Evolutionary conservation across 768 basidiomycete species (phyloP).

Genomic region (Mycena olivaceomarginata): DNA sequence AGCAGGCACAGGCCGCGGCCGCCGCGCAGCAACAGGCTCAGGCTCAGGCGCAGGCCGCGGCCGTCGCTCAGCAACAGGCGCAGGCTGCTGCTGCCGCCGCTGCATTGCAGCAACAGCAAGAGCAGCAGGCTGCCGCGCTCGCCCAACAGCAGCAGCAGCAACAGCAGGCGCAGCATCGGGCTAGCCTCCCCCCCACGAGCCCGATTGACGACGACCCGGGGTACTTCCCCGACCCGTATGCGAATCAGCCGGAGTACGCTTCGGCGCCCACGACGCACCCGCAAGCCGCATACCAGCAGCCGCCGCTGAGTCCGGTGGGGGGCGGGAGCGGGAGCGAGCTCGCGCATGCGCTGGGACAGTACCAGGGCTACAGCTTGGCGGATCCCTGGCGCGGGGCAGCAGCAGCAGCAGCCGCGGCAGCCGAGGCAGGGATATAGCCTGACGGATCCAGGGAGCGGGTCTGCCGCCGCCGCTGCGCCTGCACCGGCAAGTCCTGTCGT

Average conservation of each 20-base stretch:
- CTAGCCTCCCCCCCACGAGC: slow-evolving; percentile 24
- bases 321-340: slow-evolving; percentile 21
- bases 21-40: neutral
- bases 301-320: neutral
- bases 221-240: slow-evolving; percentile 40
- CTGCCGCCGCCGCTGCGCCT: neutral
- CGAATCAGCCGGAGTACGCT: slow-evolving; percentile 33
- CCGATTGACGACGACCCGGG: slow-evolving; percentile 38
- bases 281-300: neutral
- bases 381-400: slow-evolving; percentile 22
- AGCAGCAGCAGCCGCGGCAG: slow-evolving; percentile 15
- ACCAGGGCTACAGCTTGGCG: slow-evolving; percentile 23
- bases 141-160: slow-evolving; percentile 33
- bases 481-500: slow-evolving; percentile 24
- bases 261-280: neutral
- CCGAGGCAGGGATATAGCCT: slow-evolving; percentile 25
- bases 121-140: slow-evolving; percentile 17
- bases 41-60: slow-evolving; percentile 40
- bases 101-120: neutral
- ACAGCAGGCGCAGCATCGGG: slow-evolving; percentile 41
- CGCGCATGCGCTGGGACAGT: slow-evolving; percentile 31
- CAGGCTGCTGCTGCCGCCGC: slow-evolving; percentile 24
- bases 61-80: slow-evolving; percentile 29
- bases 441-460: slow-evolving; percentile 20
- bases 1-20: slow-evolving; percentile 28